Base-by-base conservation (phyloP, 805 yeast species). In the Torulaspora quercuum region DNA sequence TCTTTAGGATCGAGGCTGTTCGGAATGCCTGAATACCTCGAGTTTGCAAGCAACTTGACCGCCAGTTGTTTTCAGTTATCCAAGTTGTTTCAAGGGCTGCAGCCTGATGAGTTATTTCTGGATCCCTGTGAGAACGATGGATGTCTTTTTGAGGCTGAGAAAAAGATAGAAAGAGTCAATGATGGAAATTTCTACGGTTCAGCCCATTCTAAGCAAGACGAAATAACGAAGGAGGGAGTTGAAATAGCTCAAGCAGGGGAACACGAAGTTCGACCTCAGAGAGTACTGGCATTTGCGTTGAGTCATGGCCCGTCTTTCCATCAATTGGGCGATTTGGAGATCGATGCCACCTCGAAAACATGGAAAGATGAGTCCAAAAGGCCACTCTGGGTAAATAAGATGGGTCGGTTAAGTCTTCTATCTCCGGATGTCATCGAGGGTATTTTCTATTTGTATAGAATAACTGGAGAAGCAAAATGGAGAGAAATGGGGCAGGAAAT, bases 391-490 rank as follows among this genome's bases (percentile, higher is more conserved):
- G 47, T 65, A 24, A 61, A 64, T 41, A 49, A 53, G 4, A 44
- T 59, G 37, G 61, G 57, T 13, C 55, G 69, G 2, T 41, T 62
- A 29, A 74, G 66, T 41, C 55, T 73, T n/a, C 55, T 79, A 14
- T 65, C 82, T 14, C 81, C 85, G 0, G 80, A 78, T 49, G 70
- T 78, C 12, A 69, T 79, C 29, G 83, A 79, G 51, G 73, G 82
- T 0, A 65, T 80, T 3, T 74, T 74, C 46, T 70, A 73, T 49
- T 61, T 78, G 60, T 78, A 74, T 46, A 64, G 84, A 39, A 65
- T 76, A 33, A 78, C 83, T 0, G 81, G 81, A 5, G 80, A 79
- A 39, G 48, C 64, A 1, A 60, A 62, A 44, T 80, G 82, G 75
- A 71, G 79, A 42, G 68, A 69, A 2, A 61, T 68, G 46, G 84